Evolutionary conservation across 345 rosid species (phyloP), one percentile per base, ranked within the genome.

Genomic region (Populus tremula): DNA sequence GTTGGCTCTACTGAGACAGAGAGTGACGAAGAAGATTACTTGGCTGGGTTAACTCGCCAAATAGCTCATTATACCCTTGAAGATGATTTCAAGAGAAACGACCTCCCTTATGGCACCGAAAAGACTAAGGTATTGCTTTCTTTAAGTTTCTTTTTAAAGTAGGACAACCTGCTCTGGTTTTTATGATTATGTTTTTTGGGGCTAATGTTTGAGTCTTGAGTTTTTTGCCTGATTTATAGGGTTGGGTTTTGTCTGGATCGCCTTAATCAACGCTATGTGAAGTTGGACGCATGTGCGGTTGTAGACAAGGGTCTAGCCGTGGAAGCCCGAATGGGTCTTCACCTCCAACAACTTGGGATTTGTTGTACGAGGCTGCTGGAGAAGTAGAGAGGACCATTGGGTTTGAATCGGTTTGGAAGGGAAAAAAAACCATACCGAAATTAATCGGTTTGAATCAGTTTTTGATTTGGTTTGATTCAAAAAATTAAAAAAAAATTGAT

Each of bases 311-410:
- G 36, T 77, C 88, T 0, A 71, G 81, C 78, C 69, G 73, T 16
- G 87, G 87, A 36, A 82, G 84, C 70, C 86, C 82, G 0, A 76
- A 56, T 50, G 76, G 66, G 3, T 74, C 89, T 11, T 87, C 97
- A 21, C 84, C 87, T 23, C 91, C 91, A 13, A 78, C 93, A 33
- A 86, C 89, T 2, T 86, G 89, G 90, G 92, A 90, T 87, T 83
- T 89, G 61, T 87, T 88, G 27, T 76, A 77, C 33, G 87, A 88
- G 21, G 92, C 95, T 38, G 89, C 88, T 21, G 93, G 86, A 53
- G 90, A 91, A 78, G 75, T 89, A 11, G 90, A 86, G 10, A 84
- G 75, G 79, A 78, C 25, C 25, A 25, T 25, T 25, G 25, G 0
- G 25, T 25, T 25, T 25, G 25, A 25, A 25, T 25, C 25, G 25